Evolutionary conservation across 2,329 filamentous ascomycete species (phyloP).

Genomic region (Verticillium isaacii): DNA sequence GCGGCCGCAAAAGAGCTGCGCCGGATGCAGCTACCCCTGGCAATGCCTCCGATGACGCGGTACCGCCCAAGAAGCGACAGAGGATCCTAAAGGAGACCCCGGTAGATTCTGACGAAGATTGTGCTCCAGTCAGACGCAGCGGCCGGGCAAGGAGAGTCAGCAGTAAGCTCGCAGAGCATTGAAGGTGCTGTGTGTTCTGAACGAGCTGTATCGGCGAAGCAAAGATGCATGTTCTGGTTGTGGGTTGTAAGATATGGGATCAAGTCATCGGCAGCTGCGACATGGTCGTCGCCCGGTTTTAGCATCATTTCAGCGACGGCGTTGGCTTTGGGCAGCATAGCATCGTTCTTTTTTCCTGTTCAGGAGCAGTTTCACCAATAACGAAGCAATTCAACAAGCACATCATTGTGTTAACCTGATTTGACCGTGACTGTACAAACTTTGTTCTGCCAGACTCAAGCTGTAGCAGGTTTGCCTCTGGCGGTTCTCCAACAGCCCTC

Average conservation of each 20-base stretch:
- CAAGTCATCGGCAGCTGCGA: neutral
- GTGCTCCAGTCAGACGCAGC: constrained; percentile 22
- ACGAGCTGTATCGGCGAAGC: neutral
- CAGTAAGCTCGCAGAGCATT: constrained; percentile 11
- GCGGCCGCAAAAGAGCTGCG: constrained; percentile 28
- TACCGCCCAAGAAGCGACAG: constrained; percentile 7
- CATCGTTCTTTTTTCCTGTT: neutral
- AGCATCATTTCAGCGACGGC: neutral
- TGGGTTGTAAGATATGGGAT: neutral
- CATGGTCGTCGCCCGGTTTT: neutral
- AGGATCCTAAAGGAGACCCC: constrained; percentile 7
- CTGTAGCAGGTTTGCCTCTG: too few species aligned
- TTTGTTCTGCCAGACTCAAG: too few species aligned
- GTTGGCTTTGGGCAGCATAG: neutral
- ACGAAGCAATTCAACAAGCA: neutral
- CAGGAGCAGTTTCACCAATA: neutral
- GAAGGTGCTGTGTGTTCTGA: neutral
- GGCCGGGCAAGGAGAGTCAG: constrained; percentile 28
- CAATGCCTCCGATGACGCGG: constrained; percentile 5
- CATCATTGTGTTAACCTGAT: too few species aligned
- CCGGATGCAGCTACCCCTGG: constrained; percentile 8
- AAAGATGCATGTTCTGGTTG: neutral
- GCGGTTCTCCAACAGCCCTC: too few species aligned
- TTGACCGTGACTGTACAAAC: too few species aligned
- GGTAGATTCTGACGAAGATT: constrained; percentile 15